phyloP scores from a whole-genome alignment of 352 stramenopile species.

The Peronospora belbahrii region DNA sequence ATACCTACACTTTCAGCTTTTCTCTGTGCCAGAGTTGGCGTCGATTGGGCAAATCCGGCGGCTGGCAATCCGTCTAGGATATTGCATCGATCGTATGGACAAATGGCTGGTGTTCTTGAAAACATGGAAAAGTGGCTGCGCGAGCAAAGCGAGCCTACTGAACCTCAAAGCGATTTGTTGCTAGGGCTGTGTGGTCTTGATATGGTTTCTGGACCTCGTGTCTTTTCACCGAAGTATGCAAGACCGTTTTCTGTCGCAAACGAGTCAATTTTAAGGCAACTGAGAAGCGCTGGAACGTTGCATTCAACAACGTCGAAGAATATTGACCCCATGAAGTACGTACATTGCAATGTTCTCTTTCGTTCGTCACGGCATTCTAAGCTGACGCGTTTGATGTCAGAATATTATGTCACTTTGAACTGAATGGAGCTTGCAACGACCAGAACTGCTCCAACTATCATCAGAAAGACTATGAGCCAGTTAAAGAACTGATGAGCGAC shows the following conservation, averaged over 20 bases:
- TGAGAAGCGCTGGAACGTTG: slow-evolving; percentile 8
- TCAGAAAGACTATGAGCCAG: slow-evolving; percentile 39
- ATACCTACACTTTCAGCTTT: slow-evolving; percentile 15
- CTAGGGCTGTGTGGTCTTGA: not conserved
- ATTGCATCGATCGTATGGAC: slow-evolving; percentile 17
- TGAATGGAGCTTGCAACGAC: slow-evolving; percentile 73
- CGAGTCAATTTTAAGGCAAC: slow-evolving; percentile 37
- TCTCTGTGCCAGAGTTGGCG: slow-evolving; percentile 19
- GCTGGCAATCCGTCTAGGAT: not conserved
- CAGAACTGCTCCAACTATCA: slow-evolving; percentile 61
- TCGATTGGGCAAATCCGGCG: not conserved
- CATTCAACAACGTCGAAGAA: slow-evolving; percentile 7
- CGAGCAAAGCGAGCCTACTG: slow-evolving; percentile 13
- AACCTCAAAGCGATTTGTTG: slow-evolving; percentile 1
- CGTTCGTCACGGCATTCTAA: slow-evolving; percentile 3
- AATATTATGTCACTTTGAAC: slow-evolving; percentile 61
- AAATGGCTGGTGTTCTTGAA: slow-evolving; percentile 26
- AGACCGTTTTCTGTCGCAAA: slow-evolving; percentile 29
- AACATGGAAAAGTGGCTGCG: slow-evolving; percentile 28
- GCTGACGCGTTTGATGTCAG: slow-evolving; percentile 16
- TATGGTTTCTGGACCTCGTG: not conserved
- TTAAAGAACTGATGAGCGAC: not conserved
- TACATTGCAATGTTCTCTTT: not conserved
- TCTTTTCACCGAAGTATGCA: slow-evolving; percentile 9
- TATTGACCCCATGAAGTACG: slow-evolving; percentile 54